Conservation (phyloP, 257 asterid species). For the Mentha longifolia region DNA sequence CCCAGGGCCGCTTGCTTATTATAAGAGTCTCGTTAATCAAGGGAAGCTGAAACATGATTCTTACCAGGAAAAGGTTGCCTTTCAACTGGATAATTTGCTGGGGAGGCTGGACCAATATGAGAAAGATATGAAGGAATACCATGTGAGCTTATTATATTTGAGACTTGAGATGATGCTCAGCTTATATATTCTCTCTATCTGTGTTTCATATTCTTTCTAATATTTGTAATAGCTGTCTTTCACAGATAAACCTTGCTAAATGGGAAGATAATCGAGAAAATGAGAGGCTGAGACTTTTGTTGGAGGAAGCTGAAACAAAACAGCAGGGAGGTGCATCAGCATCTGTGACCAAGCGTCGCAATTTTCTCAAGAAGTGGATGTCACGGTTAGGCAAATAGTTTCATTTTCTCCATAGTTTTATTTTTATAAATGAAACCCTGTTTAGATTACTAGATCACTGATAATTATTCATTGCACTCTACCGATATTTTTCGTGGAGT, state of each 20-base stretch:
- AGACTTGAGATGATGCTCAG: conserved; percentile 4
- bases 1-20: conserved; percentile 80
- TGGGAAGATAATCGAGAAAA: conserved; percentile 85
- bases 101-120: conserved; percentile 81
- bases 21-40: conserved; percentile 73
- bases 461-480: no score
- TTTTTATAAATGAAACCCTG: no score
- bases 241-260: conserved; percentile 65
- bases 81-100: conserved; percentile 74
- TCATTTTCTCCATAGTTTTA: neutral
- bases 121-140: conserved; percentile 90
- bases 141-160: conserved; percentile 56
- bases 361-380: conserved; percentile 72
- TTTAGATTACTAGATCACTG: no score
- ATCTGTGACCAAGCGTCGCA: conserved; percentile 52
- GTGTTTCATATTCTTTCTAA: conserved; percentile 23
- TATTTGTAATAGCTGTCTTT: conserved; percentile 30
- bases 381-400: conserved; percentile 72
- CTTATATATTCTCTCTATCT: conserved; percentile 7
- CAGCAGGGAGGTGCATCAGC: conserved; percentile 60
- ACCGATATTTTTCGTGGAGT: no score
- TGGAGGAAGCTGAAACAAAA: conserved; percentile 76
- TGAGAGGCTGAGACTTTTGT: conserved; percentile 69
- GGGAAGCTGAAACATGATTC: conserved; percentile 90
- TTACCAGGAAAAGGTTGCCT: conserved; percentile 86